Percentiles rank a stretch among this genome's conserved stretches.
Evolutionary conservation across 768 basidiomycete genomes (phyloP).

Genomic region (Tulasnella sp.): DNA sequence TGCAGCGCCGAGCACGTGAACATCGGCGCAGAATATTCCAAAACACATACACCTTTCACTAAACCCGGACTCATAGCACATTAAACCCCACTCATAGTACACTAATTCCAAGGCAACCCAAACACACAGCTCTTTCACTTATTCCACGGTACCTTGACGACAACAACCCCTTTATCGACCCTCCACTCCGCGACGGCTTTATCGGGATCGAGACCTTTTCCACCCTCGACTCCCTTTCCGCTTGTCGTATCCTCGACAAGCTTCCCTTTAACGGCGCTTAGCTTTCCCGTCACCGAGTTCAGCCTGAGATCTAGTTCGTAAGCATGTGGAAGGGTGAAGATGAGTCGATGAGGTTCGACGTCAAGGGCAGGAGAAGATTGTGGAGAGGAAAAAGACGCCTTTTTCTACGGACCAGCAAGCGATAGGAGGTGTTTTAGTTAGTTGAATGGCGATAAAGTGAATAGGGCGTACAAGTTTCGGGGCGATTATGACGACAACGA

Average conservation of each 20-base stretch:
- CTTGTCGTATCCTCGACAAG: neutral
- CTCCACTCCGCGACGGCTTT: constrained; percentile 60
- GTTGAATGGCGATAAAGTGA: neutral
- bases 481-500: constrained; percentile 47
- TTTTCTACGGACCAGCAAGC: neutral
- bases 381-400: constrained; percentile 38
- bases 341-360: constrained; percentile 53
- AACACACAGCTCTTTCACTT: neutral
- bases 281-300: constrained; percentile 40
- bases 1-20: no score
- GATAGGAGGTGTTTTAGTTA: neutral
- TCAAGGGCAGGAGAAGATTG: constrained; percentile 46
- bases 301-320: constrained; percentile 45
- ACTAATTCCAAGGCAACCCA: no score
- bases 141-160: constrained; percentile 30
- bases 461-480: constrained; percentile 46
- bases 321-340: constrained; percentile 43
- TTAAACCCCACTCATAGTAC: no score
- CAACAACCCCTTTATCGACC: constrained; percentile 44
- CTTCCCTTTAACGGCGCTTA: constrained; percentile 29
- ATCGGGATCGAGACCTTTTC: constrained; percentile 42
- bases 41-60: no score
- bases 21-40: no score
- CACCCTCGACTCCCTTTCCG: neutral
- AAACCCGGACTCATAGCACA: no score